Base-by-base conservation (phyloP, 2,329 filamentous ascomycete species). In the Keithomyces neogunnii region DNA sequence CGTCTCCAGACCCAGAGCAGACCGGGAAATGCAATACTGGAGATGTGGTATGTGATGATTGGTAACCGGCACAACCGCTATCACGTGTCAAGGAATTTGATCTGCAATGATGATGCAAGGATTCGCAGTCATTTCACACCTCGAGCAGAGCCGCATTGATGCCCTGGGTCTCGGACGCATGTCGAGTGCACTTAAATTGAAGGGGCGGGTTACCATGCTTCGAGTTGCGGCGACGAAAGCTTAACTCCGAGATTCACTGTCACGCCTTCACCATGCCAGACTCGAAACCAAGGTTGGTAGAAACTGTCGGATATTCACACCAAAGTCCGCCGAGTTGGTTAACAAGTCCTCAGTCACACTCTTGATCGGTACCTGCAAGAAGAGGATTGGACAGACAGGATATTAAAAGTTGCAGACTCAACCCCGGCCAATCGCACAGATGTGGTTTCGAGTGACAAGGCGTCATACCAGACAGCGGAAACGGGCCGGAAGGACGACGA, bases 31-130 rank as follows among this genome's bases (percentile, higher is more conserved):
- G 38, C n/a, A 9, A 54, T 60, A 59, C 48, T 38, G 39, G 40
- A 53, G 52, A 66, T 62, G 63, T 66, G 62, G 55, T 57, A 53
- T 53, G 44, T 51, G 51, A 47, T 57, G 53, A 63, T 63, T 66
- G 63, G 63, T 54, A 28, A 52, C 40, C 10, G 29, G 7, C 4
- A 40, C 4, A 8, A 11, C 33, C 11, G 2, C 7, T 13, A 33
- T 45, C 38, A 28, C 28, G 44, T 32, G 49, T n/a, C 10, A 36
- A 29, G 19, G 28, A 32, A 10, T 6, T 19, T 30, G 33, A 32
- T 35, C 26, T 5, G 36, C 30, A 30, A 19, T 39, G 33, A 38
- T n/a, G 4, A 29, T n/a, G 31, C 6, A n/a, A 5, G 30, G 38
- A n/a, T 32, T 26, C 32, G n/a, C 11, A 30, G 31, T 29, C n/a